Evolutionary conservation across 495 filamentous ascomycete species (phyloP).

Genomic region (Xylaria acuta): DNA sequence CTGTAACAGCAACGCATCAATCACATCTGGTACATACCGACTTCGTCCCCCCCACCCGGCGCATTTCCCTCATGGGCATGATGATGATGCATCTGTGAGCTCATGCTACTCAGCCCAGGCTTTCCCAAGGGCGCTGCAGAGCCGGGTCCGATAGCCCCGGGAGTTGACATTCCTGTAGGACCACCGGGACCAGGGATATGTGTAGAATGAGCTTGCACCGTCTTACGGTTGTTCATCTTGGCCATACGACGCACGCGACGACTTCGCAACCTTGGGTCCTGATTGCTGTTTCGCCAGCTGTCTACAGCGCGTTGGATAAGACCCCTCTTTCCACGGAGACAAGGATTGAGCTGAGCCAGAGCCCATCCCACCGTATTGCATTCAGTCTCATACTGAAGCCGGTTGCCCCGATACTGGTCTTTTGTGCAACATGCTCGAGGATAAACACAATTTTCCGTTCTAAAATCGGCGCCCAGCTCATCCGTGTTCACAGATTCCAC

Average conservation of each 20-base stretch:
- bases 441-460: constrained; percentile 97
- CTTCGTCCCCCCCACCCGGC: constrained; percentile 78
- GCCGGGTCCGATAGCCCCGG: constrained; percentile 51
- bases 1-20: constrained; percentile 45
- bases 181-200: constrained; percentile 60
- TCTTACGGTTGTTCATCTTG: constrained; percentile 87
- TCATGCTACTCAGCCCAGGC: constrained; percentile 67
- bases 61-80: constrained; percentile 77
- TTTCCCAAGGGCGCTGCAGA: constrained; percentile 58
- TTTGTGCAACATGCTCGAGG: constrained; percentile 93
- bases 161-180: constrained; percentile 59
- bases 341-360: constrained; percentile 88
- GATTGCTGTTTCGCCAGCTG: constrained; percentile 98
- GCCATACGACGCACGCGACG: constrained; percentile 91
- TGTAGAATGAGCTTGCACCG: constrained; percentile 54
- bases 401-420: constrained; percentile 94
- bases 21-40: constrained; percentile 93
- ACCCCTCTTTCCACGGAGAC: constrained; percentile 88
- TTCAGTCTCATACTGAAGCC: constrained; percentile 94
- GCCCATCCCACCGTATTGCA: constrained; percentile 99
- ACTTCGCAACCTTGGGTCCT: constrained; percentile 88
- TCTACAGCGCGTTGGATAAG: constrained; percentile 97
- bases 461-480: constrained; percentile 83
- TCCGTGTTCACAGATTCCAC: constrained; percentile 96
- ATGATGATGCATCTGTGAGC: constrained; percentile 64